phyloP scores from a whole-genome alignment of 139 green algal genomes.

The Dunaliella primolecta region DNA sequence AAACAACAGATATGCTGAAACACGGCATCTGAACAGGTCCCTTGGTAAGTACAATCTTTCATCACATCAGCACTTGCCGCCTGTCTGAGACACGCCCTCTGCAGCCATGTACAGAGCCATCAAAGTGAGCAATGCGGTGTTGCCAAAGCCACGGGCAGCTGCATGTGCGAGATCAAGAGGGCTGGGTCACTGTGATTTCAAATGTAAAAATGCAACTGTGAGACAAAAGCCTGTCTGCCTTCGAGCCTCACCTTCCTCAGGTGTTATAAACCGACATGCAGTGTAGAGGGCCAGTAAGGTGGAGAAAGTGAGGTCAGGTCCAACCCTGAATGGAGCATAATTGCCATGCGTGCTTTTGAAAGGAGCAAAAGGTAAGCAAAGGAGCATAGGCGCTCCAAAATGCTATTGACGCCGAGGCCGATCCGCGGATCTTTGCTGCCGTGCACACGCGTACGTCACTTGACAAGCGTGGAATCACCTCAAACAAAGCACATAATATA shows the following conservation, averaged over 20 bases:
- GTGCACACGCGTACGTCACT: neutral
- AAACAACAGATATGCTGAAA: too few relatives aligned
- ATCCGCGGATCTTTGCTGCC: neutral
- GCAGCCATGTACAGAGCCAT: neutral
- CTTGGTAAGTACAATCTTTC: too few relatives aligned
- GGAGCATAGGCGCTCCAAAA: too few relatives aligned
- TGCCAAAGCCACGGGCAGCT: neutral
- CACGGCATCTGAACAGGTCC: too few relatives aligned
- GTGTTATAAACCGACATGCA: neutral
- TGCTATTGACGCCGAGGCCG: neutral
- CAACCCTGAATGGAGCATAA: too few relatives aligned
- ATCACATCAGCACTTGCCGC: neutral
- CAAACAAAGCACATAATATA: neutral
- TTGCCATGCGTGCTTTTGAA: too few relatives aligned
- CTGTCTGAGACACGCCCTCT: neutral
- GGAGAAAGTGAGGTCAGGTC: neutral
- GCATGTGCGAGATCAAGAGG: neutral
- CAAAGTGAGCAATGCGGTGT: neutral
- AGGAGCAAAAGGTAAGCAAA: neutral
- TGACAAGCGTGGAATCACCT: too few relatives aligned
- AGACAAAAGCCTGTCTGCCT: too few relatives aligned
- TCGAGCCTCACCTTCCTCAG: neutral
- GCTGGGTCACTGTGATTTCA: too few relatives aligned
- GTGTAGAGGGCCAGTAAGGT: neutral
- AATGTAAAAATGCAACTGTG: too few relatives aligned